These are phyloP conservation scores for Scheffersomyces spartinae DNA, from an alignment of 805 yeast genomes.

Conservation along the genomic window DNA sequence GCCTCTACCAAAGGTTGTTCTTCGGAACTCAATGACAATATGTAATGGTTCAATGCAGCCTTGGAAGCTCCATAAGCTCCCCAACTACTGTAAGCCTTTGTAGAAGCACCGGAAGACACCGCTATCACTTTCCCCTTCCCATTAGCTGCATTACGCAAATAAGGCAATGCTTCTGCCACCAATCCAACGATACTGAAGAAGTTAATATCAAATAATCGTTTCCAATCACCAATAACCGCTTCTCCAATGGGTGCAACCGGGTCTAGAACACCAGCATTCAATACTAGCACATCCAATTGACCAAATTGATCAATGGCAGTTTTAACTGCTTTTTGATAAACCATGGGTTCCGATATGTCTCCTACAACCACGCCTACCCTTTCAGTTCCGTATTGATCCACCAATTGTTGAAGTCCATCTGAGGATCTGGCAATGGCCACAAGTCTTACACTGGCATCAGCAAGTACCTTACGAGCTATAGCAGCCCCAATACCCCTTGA, in stretches of 20 bases:
- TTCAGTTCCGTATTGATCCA: conserved; percentile 31
- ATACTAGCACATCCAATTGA: conserved; percentile 48
- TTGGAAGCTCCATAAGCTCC: conserved; percentile 86
- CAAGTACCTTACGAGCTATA: conserved; percentile 43
- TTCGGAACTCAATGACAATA: conserved; percentile 55
- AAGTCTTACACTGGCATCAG: conserved; percentile 27
- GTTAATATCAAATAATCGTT: conserved; percentile 57
- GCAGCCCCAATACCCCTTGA: conserved; percentile 73
- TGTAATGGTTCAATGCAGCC: conserved; percentile 79
- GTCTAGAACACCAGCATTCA: conserved; percentile 76
- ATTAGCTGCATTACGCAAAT: conserved; percentile 37
- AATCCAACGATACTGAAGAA: conserved; percentile 63
- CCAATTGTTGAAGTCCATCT: conserved; percentile 32
- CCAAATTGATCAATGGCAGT: conserved; percentile 41
- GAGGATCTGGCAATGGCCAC: conserved; percentile 67
- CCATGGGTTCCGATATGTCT: conserved; percentile 40
- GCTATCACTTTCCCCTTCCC: conserved; percentile 61
- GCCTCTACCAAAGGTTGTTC: conserved; percentile 43
- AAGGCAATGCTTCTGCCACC: conserved; percentile 44
- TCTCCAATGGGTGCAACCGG: conserved; percentile 54
- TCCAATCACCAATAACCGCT: conserved; percentile 50
- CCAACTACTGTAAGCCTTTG: conserved; percentile 59
- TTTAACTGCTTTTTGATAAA: conserved; percentile 27
- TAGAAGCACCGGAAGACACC: conserved; percentile 85
- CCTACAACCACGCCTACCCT: conserved; percentile 44